Conservation (phyloP, 306 rosid genomes). For the Dalbergia cochinchinensis region DNA sequence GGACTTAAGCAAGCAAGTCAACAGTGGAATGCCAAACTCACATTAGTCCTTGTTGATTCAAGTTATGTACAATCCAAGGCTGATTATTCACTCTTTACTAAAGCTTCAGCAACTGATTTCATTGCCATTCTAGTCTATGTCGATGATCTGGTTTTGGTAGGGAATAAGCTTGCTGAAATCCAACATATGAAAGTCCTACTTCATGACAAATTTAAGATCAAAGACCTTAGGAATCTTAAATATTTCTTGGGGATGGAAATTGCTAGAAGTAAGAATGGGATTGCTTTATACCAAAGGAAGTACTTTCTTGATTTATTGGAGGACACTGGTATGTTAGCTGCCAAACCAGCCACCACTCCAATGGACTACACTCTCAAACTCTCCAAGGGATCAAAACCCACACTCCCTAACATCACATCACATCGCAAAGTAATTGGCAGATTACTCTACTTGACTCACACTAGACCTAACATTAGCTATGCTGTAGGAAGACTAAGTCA, state of each 20-base stretch:
- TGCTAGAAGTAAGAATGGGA: neutral
- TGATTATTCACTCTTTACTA: neutral
- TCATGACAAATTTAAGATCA: neutral
- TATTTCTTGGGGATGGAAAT: neutral
- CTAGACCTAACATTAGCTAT: neutral
- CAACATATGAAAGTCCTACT: rapidly evolving
- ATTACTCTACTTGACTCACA: neutral
- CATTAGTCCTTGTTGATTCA: neutral
- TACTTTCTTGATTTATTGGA: neutral
- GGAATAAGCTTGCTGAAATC: neutral
- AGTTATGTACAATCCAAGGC: neutral
- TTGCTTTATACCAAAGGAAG: neutral
- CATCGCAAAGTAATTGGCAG: neutral
- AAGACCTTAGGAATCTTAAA: neutral
- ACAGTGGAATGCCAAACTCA: neutral
- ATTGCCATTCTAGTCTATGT: neutral
- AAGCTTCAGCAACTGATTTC: neutral
- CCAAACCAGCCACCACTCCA: neutral
- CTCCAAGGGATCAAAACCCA: rapidly evolving
- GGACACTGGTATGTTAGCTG: neutral
- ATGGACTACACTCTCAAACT: neutral
- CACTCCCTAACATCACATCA: neutral
- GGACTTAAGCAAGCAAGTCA: neutral
- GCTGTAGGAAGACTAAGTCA: neutral
- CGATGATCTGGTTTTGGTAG: neutral